Evolutionary conservation across 257 asterid species (phyloP).

Genomic region (Rauvolfia tetraphylla): DNA sequence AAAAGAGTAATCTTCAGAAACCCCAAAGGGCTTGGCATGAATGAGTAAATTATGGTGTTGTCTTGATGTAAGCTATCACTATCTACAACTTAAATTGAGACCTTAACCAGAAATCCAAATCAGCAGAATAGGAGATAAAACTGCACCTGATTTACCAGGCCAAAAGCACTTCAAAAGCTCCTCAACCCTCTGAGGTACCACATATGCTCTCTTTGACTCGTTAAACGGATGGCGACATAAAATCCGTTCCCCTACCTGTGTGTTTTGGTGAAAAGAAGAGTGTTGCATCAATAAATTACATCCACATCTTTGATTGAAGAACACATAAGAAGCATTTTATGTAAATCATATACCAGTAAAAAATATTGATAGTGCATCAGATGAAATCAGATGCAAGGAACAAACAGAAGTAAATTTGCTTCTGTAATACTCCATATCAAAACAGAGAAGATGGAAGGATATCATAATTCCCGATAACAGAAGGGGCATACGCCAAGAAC

Average conservation of each 20-base stretch:
- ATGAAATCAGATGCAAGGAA: not conserved
- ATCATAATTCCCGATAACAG: not conserved
- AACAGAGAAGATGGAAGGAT: not conserved
- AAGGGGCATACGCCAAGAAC: not conserved
- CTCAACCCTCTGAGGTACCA: conserved; percentile 85
- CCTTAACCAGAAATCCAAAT: conserved; percentile 3
- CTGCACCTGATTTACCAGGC: conserved; percentile 77
- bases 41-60: not conserved
- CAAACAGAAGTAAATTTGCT: not conserved
- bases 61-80: not conserved
- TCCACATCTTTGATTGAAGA: not conserved
- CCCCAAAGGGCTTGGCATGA: not conserved
- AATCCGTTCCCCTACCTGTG: conserved; percentile 72
- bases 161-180: conserved; percentile 88
- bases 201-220: conserved; percentile 92
- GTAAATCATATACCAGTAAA: not conserved
- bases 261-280: not conserved
- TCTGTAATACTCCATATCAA: not conserved
- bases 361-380: not conserved
- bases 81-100: not conserved
- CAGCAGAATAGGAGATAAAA: conserved; percentile 1
- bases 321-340: not conserved
- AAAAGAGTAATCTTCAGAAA: not conserved
- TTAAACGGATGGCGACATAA: conserved; percentile 91
- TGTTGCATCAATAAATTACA: not conserved